Evolutionary conservation across 1,284 basidiomycete genomes (phyloP), one percentile per base, ranked within the genome.

Genomic region (Cystobasidium slooffiae): DNA sequence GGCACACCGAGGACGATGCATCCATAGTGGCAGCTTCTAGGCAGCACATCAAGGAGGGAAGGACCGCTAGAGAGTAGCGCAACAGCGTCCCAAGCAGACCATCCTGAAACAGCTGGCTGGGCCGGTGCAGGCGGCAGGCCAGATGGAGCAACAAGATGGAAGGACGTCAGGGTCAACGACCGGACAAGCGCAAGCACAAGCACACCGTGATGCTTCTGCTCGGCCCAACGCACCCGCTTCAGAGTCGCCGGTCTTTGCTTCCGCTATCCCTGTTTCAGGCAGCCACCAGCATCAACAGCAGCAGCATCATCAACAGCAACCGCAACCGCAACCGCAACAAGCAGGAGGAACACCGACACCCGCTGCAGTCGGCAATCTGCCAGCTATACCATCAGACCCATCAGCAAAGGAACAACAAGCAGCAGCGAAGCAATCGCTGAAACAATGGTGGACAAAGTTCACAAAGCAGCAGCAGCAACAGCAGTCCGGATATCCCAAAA

Each of bases 391-490:
- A 1, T 24, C 61, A 51, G 61, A 63, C 47, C 68, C 68, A 51
- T 55, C 64, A 39, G 74, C 69, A 65, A 76, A 52, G 58, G 46
- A 72, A 41, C 63, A 49, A 10, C 69, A 75, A 10, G 65, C 76
- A 31, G 77, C 78, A 31, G 69, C 68, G 18, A 78, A 78, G 43
- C 68, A 73, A 24, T 73, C 70, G 8, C 67, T 80, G 8, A 20
- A 76, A 24, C 68, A 74, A 39, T 80, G 79, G 79, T 79, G 78
- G 77, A 77, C 74, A 43, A 76, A 74, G 24, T 79, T 80, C 66
- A 77, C 76, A 5, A 62, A 58, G 18, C 53, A 74, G 55, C 49
- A 69, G 37, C 43, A 76, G 55, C 61, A 63, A 43, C 44, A 62
- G 18, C 16, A 8, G 31, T 24, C 43, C 31, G 24, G 37, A 12